Conservation (phyloP, 768 basidiomycete species). For the Leccinum fibrillosum region DNA sequence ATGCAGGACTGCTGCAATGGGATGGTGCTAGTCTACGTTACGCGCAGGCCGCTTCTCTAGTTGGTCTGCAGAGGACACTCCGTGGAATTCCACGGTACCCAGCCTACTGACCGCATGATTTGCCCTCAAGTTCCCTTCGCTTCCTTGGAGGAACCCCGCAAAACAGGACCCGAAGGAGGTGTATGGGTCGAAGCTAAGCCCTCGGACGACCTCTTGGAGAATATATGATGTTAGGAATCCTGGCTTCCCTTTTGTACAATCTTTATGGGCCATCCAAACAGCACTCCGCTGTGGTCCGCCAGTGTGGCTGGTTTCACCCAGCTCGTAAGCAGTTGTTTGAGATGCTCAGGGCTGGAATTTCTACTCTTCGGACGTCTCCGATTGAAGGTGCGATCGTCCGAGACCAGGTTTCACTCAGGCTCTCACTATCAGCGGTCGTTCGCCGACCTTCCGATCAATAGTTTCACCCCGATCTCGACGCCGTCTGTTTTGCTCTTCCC, state of each 20-base stretch:
- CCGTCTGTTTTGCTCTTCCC: background rate
- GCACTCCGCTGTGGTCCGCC: background rate
- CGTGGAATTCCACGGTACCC: slow-evolving; percentile 23
- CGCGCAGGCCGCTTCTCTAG: slow-evolving; percentile 1
- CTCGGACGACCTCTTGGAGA: slow-evolving; percentile 9
- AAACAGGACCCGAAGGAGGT: slow-evolving; percentile 20
- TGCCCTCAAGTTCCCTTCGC: slow-evolving; percentile 12
- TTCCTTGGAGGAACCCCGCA: slow-evolving; percentile 16
- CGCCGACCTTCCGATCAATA: slow-evolving; percentile 6
- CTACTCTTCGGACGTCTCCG: background rate
- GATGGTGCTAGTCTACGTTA: slow-evolving; percentile 1
- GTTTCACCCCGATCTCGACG: background rate
- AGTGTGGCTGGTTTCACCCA: slow-evolving; percentile 13
- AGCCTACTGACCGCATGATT: slow-evolving; percentile 11
- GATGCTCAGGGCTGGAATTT: background rate
- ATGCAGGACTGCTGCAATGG: background rate
- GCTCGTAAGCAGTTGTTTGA: background rate
- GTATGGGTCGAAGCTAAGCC: slow-evolving; percentile 16
- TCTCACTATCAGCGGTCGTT: slow-evolving; percentile 9
- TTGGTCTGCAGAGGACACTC: slow-evolving; percentile 2
- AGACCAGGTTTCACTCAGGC: slow-evolving; percentile 10
- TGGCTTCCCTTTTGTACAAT: slow-evolving; percentile 4
- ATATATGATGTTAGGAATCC: background rate
- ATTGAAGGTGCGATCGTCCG: background rate
- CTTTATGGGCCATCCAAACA: slow-evolving; percentile 1